Evolutionary conservation across 2,329 filamentous ascomycete genomes (phyloP), one percentile per base, ranked within the genome.

Genomic region (Aureobasidium namibiae): DNA sequence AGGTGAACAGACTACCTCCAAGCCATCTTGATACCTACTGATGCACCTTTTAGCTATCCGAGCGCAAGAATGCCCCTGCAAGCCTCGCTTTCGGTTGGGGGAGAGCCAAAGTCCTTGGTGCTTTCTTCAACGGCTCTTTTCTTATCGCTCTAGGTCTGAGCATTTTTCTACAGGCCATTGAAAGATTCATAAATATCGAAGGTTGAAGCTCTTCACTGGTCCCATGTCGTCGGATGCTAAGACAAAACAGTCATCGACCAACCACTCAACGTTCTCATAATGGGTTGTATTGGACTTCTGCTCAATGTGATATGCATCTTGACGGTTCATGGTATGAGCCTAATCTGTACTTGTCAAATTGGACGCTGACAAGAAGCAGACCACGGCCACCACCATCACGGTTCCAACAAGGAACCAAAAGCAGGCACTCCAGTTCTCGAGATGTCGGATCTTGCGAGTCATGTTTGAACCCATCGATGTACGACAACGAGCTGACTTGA

Each of bases 41-140:
- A 65, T 45, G 63, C 8, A 16, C n/a, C 13, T 21, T 8, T 38
- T 23, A 39, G 84, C 72, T 86, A 60, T 79, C 84, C 21, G 80
- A 86, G 63, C 74, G 78, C 42, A 74, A 75, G 45, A 72, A 80
- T 5, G 80, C 80, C 1, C 85, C 86, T 0, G 76, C 80, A 62
- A 76, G 76, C 10, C 76, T 88, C 16, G 82, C 87, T 0, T 91
- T 88, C 64, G 88, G 88, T n/a, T 91, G 87, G 87, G 85, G 88
- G 60, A 80, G 88, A 33, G 86, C 87, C 16, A 81, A 82, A n/a
- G 70, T 90, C 1, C 76, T 92, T 0, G 88, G 88, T 5, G 86
- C 87, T 23, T 92, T 92, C 71, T 92, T 91, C 78, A 92, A 92
- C 66, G 88, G 88, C 14, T 84, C 86, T 1, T 88, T 92, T 61